Evolutionary conservation across 441 rosid genomes (phyloP).

Genomic region (Breynia disticha): DNA sequence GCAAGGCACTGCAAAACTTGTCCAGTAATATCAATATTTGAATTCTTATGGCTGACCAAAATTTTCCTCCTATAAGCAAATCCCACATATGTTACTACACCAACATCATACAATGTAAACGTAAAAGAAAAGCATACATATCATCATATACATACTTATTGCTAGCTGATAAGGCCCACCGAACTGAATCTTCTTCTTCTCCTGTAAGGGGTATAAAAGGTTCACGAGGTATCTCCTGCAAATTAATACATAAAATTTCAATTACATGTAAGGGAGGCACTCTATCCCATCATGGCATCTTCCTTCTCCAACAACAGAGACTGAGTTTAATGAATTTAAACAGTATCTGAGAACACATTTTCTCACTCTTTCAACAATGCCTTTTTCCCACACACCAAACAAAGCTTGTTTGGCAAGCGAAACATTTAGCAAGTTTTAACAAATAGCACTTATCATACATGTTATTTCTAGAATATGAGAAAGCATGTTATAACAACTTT

Average conservation of each 20-base stretch:
- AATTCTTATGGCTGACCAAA: conserved; percentile 40
- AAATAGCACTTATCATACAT: too few relatives aligned
- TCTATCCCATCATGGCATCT: neutral
- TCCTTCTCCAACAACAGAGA: neutral
- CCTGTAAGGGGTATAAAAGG: conserved; percentile 50
- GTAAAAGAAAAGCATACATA: conserved; percentile 3
- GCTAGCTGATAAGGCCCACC: conserved; percentile 36
- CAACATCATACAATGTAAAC: conserved; percentile 4
- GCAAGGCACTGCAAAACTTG: conserved; percentile 54
- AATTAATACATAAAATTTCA: conserved; percentile 11
- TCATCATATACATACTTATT: conserved; percentile 37
- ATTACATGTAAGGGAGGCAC: neutral
- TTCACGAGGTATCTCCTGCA: conserved; percentile 46
- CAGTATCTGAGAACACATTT: neutral
- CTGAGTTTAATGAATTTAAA: neutral
- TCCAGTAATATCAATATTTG: conserved; percentile 72
- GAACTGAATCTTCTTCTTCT: conserved; percentile 51
- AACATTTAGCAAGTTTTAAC: too few relatives aligned
- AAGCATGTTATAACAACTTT: too few relatives aligned
- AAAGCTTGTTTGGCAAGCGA: too few relatives aligned
- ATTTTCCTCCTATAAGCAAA: conserved; percentile 35
- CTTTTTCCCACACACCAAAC: too few relatives aligned
- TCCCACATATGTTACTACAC: conserved; percentile 9
- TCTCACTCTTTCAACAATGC: neutral
- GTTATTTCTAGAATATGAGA: too few relatives aligned